Conservation (phyloP, 108 stramenopile genomes). For the Cyclotella baltica region DNA sequence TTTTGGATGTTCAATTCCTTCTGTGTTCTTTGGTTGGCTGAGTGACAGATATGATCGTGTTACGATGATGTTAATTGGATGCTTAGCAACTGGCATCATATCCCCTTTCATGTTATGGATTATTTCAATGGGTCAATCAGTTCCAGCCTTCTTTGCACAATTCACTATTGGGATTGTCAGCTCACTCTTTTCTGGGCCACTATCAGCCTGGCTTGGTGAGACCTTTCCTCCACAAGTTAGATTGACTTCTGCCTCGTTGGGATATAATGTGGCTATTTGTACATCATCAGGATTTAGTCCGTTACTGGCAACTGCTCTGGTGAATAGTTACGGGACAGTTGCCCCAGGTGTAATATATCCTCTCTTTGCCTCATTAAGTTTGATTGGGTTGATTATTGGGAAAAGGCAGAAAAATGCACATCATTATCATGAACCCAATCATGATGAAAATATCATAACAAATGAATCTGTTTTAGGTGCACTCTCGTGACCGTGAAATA, state of each 20-base stretch:
- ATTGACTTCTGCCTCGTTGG: constrained; percentile 64
- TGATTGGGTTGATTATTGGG: constrained; percentile 28
- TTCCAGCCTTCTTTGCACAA: constrained; percentile 56
- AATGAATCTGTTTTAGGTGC: too few relatives aligned
- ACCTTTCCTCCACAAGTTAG: constrained; percentile 67
- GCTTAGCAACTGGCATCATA: constrained; percentile 58
- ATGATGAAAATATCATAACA: too few relatives aligned
- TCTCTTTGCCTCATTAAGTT: constrained; percentile 33
- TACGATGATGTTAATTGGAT: constrained; percentile 57
- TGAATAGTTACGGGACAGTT: constrained; percentile 24
- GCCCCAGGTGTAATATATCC: constrained; percentile 63
- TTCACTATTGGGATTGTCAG: too few relatives aligned
- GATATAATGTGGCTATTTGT: constrained; percentile 70
- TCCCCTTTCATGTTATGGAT: constrained; percentile 58
- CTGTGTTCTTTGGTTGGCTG: constrained; percentile 39
- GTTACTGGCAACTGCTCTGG: constrained; percentile 65
- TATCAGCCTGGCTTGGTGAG: constrained; percentile 65
- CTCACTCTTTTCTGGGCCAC: constrained; percentile 69
- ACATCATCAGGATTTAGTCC: constrained; percentile 69
- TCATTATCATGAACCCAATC: too few relatives aligned
- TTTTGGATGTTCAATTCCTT: constrained; percentile 62
- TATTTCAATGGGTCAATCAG: constrained; percentile 42
- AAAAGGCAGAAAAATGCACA: too few relatives aligned
- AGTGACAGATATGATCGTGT: constrained; percentile 51
- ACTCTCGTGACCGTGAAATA: too few relatives aligned